Evolutionary conservation across 306 rosid species (phyloP).

Genomic region (Fragaria nilgerrensis): DNA sequence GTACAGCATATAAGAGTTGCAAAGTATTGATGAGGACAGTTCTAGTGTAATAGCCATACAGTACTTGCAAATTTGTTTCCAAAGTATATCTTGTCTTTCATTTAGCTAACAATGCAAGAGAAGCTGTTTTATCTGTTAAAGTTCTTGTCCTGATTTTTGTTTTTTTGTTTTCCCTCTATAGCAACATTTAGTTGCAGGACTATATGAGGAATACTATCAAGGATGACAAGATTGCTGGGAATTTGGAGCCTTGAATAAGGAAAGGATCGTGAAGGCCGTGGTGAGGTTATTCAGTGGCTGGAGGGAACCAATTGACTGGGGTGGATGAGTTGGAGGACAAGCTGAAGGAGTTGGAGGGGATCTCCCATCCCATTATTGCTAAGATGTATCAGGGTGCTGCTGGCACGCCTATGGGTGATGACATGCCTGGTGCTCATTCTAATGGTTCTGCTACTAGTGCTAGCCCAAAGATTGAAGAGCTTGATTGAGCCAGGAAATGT

Average conservation of each 20-base stretch:
- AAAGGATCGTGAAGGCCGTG: constrained; percentile 71
- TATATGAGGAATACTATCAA: constrained; percentile 72
- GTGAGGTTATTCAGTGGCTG: constrained; percentile 61
- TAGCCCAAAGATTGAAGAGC: constrained; percentile 90
- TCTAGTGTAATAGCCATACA: not conserved
- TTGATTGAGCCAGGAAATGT: constrained; percentile 21
- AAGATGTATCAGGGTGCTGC: constrained; percentile 60
- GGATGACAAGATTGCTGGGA: constrained; percentile 68
- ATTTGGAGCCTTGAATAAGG: constrained; percentile 42
- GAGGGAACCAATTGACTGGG: constrained; percentile 76
- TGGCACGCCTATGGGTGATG: constrained; percentile 33
- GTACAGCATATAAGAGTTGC: not conserved
- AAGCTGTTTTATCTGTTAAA: not conserved
- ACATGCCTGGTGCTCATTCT: constrained; percentile 27
- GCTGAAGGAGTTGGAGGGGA: constrained; percentile 63
- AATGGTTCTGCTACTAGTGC: constrained; percentile 31
- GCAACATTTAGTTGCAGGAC: too few relatives aligned
- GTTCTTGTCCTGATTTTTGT: not conserved
- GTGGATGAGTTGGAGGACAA: constrained; percentile 82
- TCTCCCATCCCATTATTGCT: constrained; percentile 70
- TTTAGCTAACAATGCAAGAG: not conserved
- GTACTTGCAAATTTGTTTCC: not conserved
- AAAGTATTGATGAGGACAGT: not conserved
- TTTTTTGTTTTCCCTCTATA: not conserved
- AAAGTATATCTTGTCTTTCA: not conserved